A percentile compares a stretch with the other conserved stretches of the same genome.
These are phyloP conservation scores for Discostella stelligeroides DNA, from an alignment of 108 stramenopile species.

Conservation along the genomic window DNA sequence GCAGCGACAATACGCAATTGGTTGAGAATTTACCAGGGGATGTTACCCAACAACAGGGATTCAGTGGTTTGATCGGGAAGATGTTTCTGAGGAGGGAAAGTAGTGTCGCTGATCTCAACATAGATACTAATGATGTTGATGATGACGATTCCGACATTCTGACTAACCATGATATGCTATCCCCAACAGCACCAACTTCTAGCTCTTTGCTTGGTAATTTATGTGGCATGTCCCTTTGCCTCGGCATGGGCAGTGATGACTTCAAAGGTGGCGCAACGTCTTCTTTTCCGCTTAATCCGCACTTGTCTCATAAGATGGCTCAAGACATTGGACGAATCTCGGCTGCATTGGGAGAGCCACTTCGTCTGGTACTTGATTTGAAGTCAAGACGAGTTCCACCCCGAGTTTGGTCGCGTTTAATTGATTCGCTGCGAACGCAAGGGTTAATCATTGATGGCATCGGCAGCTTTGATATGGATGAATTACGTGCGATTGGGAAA, in stretches of 20 bases:
- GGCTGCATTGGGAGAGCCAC: conserved; percentile 42
- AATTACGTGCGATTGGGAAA: conserved; percentile 51
- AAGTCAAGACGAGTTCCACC: conserved; percentile 59
- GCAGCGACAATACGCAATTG: neutral
- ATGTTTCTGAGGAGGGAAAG: conserved; percentile 35
- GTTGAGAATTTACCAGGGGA: conserved; percentile 5
- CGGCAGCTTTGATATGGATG: conserved; percentile 62
- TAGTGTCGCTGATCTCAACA: conserved; percentile 12
- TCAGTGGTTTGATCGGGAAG: conserved; percentile 14
- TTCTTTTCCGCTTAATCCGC: conserved; percentile 16
- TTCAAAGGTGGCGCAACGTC: conserved; percentile 2
- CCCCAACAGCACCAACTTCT: neutral
- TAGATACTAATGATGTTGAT: conserved; percentile 6
- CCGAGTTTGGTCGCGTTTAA: conserved; percentile 58
- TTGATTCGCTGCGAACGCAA: conserved; percentile 48
- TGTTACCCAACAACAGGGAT: conserved; percentile 5
- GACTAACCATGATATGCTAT: conserved; percentile 47
- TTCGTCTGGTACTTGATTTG: conserved; percentile 59
- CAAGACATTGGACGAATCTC: conserved; percentile 44
- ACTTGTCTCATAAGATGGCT: conserved; percentile 49
- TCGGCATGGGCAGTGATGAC: conserved; percentile 28
- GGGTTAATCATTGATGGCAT: conserved; percentile 58
- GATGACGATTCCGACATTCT: conserved; percentile 27
- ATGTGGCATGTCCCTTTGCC: conserved; percentile 54
- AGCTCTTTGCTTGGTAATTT: conserved; percentile 20